Percentiles rank a stretch among this genome's conserved stretches.
Evolutionary conservation across 345 rosid genomes (phyloP).

Genomic region (Lepidium africanum): DNA sequence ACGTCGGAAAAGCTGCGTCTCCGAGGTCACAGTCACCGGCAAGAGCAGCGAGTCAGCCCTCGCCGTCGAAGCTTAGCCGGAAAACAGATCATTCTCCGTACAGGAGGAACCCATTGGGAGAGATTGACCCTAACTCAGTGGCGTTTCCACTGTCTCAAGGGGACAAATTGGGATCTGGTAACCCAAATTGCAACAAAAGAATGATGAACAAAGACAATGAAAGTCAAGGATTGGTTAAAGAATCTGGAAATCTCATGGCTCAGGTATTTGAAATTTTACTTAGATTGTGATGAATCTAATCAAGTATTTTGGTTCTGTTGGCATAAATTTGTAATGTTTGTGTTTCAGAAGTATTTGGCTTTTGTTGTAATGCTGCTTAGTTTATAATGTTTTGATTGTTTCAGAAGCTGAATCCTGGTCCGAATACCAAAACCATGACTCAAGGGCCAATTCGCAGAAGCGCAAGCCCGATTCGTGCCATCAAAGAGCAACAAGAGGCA

Average conservation of each 20-base stretch:
- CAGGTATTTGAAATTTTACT: constrained; percentile 29
- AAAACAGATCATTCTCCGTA: constrained; percentile 80
- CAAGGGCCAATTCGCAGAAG: constrained; percentile 27
- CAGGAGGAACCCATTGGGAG: constrained; percentile 64
- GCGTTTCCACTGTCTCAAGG: constrained; percentile 35
- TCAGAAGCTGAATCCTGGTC: constrained; percentile 33
- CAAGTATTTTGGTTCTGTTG: background rate
- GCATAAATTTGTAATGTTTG: background rate
- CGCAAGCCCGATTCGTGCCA: constrained; percentile 21
- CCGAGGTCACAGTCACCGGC: constrained; percentile 84
- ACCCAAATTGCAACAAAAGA: constrained; percentile 19
- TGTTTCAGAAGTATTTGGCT: background rate
- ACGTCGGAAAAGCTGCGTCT: constrained; percentile 44
- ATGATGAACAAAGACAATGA: constrained; percentile 23
- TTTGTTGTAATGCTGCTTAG: background rate
- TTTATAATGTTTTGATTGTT: background rate
- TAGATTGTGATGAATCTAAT: background rate
- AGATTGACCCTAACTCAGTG: constrained; percentile 53
- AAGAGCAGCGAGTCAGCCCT: constrained; percentile 32
- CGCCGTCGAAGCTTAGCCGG: constrained; percentile 58
- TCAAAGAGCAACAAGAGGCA: constrained; percentile 27
- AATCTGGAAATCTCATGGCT: constrained; percentile 12
- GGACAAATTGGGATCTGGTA: constrained; percentile 18
- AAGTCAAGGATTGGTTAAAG: constrained; percentile 19
- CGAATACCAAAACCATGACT: constrained; percentile 14